These are phyloP conservation scores for Teunomyces stri DNA, from an alignment of 805 yeast species.

Conservation along the genomic window DNA sequence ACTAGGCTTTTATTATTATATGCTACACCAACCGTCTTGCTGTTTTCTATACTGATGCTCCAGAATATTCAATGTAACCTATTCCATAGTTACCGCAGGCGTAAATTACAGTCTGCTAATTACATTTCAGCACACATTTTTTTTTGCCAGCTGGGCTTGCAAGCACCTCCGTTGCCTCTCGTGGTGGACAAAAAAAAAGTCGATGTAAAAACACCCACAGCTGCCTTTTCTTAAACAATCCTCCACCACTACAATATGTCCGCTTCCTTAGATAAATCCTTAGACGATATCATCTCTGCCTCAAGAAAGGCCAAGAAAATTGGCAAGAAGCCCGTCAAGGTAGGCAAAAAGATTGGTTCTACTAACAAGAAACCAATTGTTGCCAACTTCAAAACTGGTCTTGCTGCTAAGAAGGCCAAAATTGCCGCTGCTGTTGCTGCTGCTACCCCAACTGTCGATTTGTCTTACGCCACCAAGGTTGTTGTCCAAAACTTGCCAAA, in stretches of 20 bases:
- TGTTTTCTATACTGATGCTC: neutral
- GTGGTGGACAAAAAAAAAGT: neutral
- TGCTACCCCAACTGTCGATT: slow-evolving; percentile 35
- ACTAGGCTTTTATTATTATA: too few relatives aligned
- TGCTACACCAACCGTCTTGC: too few relatives aligned
- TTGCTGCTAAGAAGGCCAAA: slow-evolving; percentile 20
- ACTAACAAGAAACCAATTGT: slow-evolving; percentile 24
- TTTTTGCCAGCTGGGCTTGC: neutral
- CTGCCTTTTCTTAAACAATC: neutral
- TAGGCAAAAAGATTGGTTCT: slow-evolving; percentile 34
- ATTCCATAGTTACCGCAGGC: neutral
- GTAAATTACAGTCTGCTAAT: neutral
- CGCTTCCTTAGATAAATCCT: slow-evolving; percentile 77
- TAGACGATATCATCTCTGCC: slow-evolving; percentile 89
- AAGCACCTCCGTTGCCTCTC: neutral
- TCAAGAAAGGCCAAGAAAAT: slow-evolving; percentile 27
- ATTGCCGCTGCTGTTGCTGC: slow-evolving; percentile 17
- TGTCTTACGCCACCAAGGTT: slow-evolving; percentile 70
- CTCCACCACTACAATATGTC: slow-evolving; percentile 49
- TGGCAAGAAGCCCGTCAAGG: slow-evolving; percentile 28
- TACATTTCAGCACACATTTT: neutral
- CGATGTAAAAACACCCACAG: neutral
- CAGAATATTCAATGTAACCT: neutral
- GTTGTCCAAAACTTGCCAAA: slow-evolving; percentile 80
- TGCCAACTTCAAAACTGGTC: slow-evolving; percentile 25